phyloP scores from a whole-genome alignment of 1,139 yeast genomes.

The Tardiomyces blankii region DNA sequence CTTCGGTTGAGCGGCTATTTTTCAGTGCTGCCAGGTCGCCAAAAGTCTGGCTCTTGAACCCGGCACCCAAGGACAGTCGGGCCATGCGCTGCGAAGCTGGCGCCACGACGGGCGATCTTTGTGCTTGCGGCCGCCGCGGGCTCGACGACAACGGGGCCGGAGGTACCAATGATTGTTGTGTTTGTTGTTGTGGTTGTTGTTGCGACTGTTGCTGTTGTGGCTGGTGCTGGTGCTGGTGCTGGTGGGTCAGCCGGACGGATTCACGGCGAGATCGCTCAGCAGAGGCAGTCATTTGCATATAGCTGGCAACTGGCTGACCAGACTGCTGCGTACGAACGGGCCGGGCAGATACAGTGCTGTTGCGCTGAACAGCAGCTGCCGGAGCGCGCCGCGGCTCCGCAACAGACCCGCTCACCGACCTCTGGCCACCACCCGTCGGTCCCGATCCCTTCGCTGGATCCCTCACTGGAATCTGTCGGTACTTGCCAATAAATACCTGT shows the following conservation, averaged over 20 bases:
- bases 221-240: neutral
- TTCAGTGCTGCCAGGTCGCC: neutral
- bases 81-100: neutral
- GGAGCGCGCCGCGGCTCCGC: neutral
- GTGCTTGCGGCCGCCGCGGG: neutral
- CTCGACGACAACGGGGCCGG: neutral
- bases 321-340: too few species aligned
- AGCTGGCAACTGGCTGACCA: too few species aligned
- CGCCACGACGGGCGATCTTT: neutral
- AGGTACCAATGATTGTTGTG: neutral
- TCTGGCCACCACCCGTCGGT: neutral
- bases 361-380: neutral
- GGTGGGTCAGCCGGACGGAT: neutral
- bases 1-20: neutral
- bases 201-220: too few species aligned
- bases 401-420: neutral
- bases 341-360: neutral
- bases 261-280: neutral
- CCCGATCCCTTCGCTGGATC: too few species aligned
- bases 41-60: neutral
- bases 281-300: neutral
- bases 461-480: constrained; percentile 7
- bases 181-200: neutral
- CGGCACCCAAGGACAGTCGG: neutral
- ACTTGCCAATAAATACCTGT: constrained; percentile 11